A percentile compares a stretch with the other conserved stretches of the same genome.
phyloP scores from a whole-genome alignment of 495 filamentous ascomycete genomes.

The Penicillium simplicissimum region DNA sequence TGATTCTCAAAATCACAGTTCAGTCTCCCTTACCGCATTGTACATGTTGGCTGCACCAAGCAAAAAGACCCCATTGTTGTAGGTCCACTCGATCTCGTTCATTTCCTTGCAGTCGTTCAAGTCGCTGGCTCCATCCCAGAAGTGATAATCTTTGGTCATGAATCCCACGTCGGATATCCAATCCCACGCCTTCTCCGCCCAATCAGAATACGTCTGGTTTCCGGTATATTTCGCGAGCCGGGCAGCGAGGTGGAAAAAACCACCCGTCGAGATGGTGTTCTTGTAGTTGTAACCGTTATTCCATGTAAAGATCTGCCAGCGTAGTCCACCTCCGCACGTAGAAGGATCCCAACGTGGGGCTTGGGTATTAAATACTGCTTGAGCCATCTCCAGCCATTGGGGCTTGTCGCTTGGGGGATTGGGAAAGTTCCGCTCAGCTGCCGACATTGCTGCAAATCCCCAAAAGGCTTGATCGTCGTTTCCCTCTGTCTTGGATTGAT shows the following conservation, averaged over 20 bases:
- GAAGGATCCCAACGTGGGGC: constrained; percentile 67
- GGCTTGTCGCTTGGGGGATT: constrained; percentile 55
- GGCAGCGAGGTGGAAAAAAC: constrained; percentile 78
- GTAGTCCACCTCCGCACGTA: constrained; percentile 68
- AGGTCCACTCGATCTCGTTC: constrained; percentile 43
- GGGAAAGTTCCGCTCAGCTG: constrained; percentile 76
- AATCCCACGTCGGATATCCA: constrained; percentile 67
- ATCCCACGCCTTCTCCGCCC: constrained; percentile 72
- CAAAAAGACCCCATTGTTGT: constrained; percentile 40
- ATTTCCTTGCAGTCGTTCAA: constrained; percentile 41
- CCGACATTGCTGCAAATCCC: constrained; percentile 79
- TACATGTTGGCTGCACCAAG: constrained; percentile 44
- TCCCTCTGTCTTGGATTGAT: constrained; percentile 74
- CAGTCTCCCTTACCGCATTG: constrained; percentile 31
- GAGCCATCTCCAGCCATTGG: constrained; percentile 77
- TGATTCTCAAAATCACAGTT: not conserved
- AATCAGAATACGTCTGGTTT: constrained; percentile 76
- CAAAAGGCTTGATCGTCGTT: constrained; percentile 91
- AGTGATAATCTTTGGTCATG: constrained; percentile 58
- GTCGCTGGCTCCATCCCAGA: constrained; percentile 66
- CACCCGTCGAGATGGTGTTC: constrained; percentile 77
- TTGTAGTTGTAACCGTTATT: constrained; percentile 83
- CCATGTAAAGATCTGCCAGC: constrained; percentile 82
- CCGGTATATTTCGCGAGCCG: constrained; percentile 74
- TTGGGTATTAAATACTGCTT: constrained; percentile 79